Percentiles rank a stretch among this genome's conserved stretches.
These are phyloP conservation scores for Lachnellula arida DNA, from an alignment of 2,329 filamentous ascomycete genomes.

Conservation along the genomic window DNA sequence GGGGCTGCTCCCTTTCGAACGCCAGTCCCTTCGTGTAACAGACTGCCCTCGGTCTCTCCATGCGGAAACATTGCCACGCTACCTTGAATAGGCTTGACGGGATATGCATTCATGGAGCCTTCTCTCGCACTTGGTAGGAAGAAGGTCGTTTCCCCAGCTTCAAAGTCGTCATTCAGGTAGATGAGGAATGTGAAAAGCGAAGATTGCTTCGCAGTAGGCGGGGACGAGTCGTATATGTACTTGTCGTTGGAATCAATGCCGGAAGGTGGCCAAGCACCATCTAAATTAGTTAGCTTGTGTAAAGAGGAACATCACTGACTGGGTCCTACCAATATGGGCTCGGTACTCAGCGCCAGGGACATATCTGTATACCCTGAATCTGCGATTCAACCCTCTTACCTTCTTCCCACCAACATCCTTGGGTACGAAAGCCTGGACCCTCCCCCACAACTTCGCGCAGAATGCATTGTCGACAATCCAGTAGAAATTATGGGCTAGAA, in stretches of 20 bases:
- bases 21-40: constrained; percentile 67
- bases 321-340: constrained; percentile 53
- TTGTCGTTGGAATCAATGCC: constrained; percentile 46
- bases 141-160: constrained; percentile 67
- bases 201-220: constrained; percentile 53
- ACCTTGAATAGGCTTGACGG: constrained; percentile 64
- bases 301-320: background rate
- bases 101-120: constrained; percentile 64
- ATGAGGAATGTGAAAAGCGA: constrained; percentile 66
- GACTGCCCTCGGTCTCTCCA: constrained; percentile 58
- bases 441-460: constrained; percentile 57
- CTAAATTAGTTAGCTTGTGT: constrained; percentile 23
- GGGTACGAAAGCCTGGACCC: constrained; percentile 56
- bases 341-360: constrained; percentile 69
- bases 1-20: constrained; percentile 56
- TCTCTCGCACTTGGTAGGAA: constrained; percentile 62
- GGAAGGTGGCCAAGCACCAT: constrained; percentile 70
- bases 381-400: constrained; percentile 60
- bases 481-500: constrained; percentile 70
- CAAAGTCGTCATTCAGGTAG: constrained; percentile 68
- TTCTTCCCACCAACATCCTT: constrained; percentile 48
- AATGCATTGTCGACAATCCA: constrained; percentile 63
- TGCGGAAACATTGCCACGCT: constrained; percentile 66
- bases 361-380: constrained; percentile 69
- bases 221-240: constrained; percentile 65